Conservation (phyloP, 73 alveolate genomes). For the Uronychia setigera region DNA sequence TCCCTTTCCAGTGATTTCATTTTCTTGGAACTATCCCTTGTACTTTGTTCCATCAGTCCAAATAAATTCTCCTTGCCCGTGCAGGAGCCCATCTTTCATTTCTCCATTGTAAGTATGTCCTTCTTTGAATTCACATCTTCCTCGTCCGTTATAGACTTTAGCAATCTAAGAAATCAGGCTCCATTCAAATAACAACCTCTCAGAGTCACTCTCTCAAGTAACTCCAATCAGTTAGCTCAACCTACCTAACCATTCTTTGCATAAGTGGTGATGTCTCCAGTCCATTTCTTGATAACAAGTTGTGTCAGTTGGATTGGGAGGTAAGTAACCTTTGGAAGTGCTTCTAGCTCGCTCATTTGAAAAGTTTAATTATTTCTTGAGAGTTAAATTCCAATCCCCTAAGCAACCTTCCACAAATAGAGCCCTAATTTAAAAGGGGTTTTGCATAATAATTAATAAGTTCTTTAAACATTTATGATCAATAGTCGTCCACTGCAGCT, state of each 20-base stretch:
- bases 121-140: conserved; percentile 68
- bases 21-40: conserved; percentile 82
- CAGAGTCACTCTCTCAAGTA: too few species aligned
- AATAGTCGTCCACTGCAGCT: too few species aligned
- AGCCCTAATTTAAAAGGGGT: too few species aligned
- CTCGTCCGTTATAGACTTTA: conserved; percentile 71
- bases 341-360: too few species aligned
- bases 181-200: too few species aligned
- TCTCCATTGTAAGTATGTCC: conserved; percentile 84
- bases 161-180: conserved; percentile 39
- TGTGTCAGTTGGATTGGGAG: conserved; percentile 66
- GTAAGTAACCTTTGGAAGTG: conserved; percentile 63
- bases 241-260: too few species aligned
- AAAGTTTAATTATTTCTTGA: too few species aligned
- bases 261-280: conserved; percentile 69
- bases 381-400: too few species aligned
- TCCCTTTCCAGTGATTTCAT: conserved; percentile 93
- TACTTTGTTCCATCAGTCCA: conserved; percentile 81
- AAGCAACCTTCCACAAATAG: too few species aligned
- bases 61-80: conserved; percentile 77
- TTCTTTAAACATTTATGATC: too few species aligned
- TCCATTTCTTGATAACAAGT: conserved; percentile 66
- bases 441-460: too few species aligned
- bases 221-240: too few species aligned
- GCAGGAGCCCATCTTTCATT: conserved; percentile 75